These are phyloP conservation scores for Daldinia bambusicola DNA, from an alignment of 495 filamentous ascomycete genomes.

Conservation along the genomic window DNA sequence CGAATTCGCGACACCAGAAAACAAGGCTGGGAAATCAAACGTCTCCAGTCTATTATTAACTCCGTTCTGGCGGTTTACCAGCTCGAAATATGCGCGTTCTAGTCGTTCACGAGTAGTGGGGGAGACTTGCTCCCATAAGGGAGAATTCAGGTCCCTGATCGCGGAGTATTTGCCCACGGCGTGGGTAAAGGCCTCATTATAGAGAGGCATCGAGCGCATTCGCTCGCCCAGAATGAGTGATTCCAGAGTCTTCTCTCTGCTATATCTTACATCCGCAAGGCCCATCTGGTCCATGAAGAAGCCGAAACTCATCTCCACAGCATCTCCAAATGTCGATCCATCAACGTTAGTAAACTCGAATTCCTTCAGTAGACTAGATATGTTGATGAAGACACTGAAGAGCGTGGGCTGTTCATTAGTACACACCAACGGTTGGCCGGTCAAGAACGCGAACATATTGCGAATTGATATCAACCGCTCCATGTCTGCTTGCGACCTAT, in stretches of 20 bases:
- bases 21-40: slow-evolving; percentile 92
- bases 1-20: slow-evolving; percentile 86
- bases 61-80: slow-evolving; percentile 72
- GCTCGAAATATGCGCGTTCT: slow-evolving; percentile 82
- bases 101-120: slow-evolving; percentile 77
- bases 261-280: slow-evolving; percentile 81
- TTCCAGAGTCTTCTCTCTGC: slow-evolving; percentile 91
- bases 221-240: slow-evolving; percentile 86
- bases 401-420: slow-evolving; percentile 72
- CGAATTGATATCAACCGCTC: slow-evolving; percentile 79
- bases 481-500: slow-evolving; percentile 65
- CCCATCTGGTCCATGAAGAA: slow-evolving; percentile 78
- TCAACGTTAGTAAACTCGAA: slow-evolving; percentile 85
- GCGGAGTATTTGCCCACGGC: slow-evolving; percentile 89
- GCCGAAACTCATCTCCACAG: slow-evolving; percentile 76
- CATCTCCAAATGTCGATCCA: slow-evolving; percentile 83
- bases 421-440: slow-evolving; percentile 81
- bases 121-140: slow-evolving; percentile 74
- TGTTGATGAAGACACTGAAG: slow-evolving; percentile 78
- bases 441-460: slow-evolving; percentile 91
- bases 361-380: slow-evolving; percentile 72
- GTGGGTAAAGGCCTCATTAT: slow-evolving; percentile 91
- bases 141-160: slow-evolving; percentile 72
- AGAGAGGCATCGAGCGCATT: slow-evolving; percentile 82
- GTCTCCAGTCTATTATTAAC: slow-evolving; percentile 73